Conservation (phyloP, 2,329 filamentous ascomycete species). For the Colletotrichum chrysophilum region DNA sequence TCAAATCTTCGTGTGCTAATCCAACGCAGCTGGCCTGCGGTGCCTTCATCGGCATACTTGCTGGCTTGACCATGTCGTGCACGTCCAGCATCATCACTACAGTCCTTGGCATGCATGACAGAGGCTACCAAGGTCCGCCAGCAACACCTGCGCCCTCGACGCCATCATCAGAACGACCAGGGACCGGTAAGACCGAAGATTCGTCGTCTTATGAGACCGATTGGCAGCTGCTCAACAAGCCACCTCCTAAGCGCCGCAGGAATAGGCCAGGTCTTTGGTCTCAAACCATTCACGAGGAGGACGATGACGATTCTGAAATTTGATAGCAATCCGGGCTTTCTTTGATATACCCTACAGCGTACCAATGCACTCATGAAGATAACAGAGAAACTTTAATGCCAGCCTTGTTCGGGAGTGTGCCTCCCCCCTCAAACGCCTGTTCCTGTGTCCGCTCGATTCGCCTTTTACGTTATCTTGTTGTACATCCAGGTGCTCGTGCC, state of each 20-base stretch:
- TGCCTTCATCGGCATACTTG: constrained; percentile 67
- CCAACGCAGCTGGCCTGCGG: constrained; percentile 63
- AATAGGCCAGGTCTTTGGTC: constrained; percentile 58
- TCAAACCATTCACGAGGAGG: constrained; percentile 75
- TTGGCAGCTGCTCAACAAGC: constrained; percentile 38
- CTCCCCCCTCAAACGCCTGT: constrained; percentile 13
- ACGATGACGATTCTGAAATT: constrained; percentile 65
- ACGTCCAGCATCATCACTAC: constrained; percentile 61
- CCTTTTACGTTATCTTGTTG: neutral
- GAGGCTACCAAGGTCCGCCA: constrained; percentile 12
- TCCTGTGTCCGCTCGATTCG: neutral
- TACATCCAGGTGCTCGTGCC: neutral
- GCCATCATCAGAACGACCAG: constrained; percentile 17
- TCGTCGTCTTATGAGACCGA: constrained; percentile 39
- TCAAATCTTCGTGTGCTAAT: constrained; percentile 29
- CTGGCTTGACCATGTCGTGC: constrained; percentile 65
- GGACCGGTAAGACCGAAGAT: constrained; percentile 22
- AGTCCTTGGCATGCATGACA: constrained; percentile 48
- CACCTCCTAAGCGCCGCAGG: constrained; percentile 41
- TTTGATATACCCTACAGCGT: neutral
- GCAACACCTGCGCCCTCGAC: constrained; percentile 39
- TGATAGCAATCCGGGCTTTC: constrained; percentile 14
- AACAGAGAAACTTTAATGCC: constrained; percentile 13
- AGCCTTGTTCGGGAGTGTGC: constrained; percentile 6
- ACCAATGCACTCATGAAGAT: neutral